These are phyloP conservation scores for Diplodia sapinea DNA, from an alignment of 2,329 filamentous ascomycete species.

Conservation along the genomic window DNA sequence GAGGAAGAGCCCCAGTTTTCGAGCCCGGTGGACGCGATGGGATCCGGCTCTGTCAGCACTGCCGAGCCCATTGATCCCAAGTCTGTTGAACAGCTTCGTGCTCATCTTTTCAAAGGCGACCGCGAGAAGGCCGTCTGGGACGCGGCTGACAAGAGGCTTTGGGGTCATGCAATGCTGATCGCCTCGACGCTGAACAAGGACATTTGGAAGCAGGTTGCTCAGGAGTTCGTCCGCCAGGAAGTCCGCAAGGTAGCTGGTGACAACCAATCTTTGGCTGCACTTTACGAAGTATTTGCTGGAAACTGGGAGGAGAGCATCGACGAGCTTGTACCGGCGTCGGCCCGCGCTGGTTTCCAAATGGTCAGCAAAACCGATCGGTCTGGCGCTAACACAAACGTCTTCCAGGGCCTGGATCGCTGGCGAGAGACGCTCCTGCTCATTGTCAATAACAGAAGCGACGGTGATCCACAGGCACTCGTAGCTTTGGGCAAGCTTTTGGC, in stretches of 20 bases:
- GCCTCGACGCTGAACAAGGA: constrained; percentile 75
- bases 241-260: constrained; percentile 81
- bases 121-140: constrained; percentile 92
- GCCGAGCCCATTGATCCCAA: constrained; percentile 72
- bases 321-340: constrained; percentile 90
- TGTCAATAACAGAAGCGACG: constrained; percentile 82
- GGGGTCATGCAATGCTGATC: constrained; percentile 95
- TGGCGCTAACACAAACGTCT: constrained; percentile 70
- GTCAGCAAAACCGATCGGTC: constrained; percentile 73
- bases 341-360: constrained; percentile 88
- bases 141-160: constrained; percentile 89
- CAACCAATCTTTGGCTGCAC: constrained; percentile 84
- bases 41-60: constrained; percentile 40
- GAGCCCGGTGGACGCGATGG: constrained; percentile 38
- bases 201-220: constrained; percentile 89
- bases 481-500: constrained; percentile 82
- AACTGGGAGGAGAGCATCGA: constrained; percentile 95
- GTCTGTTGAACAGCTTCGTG: constrained; percentile 74
- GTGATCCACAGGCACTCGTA: constrained; percentile 77
- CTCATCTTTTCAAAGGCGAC: constrained; percentile 76
- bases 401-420: constrained; percentile 92
- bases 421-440: constrained; percentile 85
- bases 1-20: constrained; percentile 24
- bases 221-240: constrained; percentile 95
- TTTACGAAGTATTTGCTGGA: constrained; percentile 93